Evolutionary conservation across 2,329 filamentous ascomycete species (phyloP).

Genomic region (Colletotrichum sp.): DNA sequence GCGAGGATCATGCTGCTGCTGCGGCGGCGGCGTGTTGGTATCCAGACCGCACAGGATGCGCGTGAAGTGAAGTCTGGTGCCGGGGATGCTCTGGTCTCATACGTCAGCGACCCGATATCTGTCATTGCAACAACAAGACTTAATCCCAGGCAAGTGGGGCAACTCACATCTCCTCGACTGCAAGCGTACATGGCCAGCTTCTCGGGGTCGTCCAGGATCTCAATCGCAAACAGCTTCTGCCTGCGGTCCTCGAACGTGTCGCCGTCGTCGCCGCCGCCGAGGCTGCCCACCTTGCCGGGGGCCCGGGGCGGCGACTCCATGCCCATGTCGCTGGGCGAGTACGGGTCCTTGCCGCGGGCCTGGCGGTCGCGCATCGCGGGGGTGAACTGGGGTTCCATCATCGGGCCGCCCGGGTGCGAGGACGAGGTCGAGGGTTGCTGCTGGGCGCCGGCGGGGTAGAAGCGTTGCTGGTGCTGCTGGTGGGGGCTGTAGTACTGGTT

Average conservation of each 20-base stretch:
- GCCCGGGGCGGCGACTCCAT: slow-evolving; percentile 8
- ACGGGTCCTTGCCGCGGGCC: slow-evolving; percentile 63
- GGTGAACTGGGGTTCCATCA: slow-evolving; percentile 43
- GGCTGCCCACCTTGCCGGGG: not conserved
- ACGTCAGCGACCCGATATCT: too few relatives aligned
- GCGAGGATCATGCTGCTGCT: slow-evolving; percentile 13
- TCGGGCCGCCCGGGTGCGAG: not conserved
- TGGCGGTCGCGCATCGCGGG: slow-evolving; percentile 62
- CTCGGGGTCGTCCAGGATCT: slow-evolving; percentile 62
- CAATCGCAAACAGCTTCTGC: slow-evolving; percentile 53
- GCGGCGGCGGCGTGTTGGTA: slow-evolving; percentile 18
- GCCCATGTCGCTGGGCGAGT: slow-evolving; percentile 35
- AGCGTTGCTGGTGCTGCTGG: not conserved
- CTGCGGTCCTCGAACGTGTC: slow-evolving; percentile 50
- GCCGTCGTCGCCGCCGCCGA: slow-evolving; percentile 21
- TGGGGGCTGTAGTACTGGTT: slow-evolving; percentile 9
- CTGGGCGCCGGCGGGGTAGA: slow-evolving; percentile 9
- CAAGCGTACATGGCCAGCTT: slow-evolving; percentile 65
- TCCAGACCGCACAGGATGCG: slow-evolving; percentile 61
- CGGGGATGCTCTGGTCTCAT: slow-evolving; percentile 56
- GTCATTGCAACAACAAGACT: not conserved
- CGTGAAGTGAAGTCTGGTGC: slow-evolving; percentile 61
- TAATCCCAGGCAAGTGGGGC: not conserved
- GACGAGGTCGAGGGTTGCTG: slow-evolving; percentile 1
- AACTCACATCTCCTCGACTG: slow-evolving; percentile 57